Base-by-base conservation (phyloP, 2,329 filamentous ascomycete species). In the Blastomyces parvus region DNA sequence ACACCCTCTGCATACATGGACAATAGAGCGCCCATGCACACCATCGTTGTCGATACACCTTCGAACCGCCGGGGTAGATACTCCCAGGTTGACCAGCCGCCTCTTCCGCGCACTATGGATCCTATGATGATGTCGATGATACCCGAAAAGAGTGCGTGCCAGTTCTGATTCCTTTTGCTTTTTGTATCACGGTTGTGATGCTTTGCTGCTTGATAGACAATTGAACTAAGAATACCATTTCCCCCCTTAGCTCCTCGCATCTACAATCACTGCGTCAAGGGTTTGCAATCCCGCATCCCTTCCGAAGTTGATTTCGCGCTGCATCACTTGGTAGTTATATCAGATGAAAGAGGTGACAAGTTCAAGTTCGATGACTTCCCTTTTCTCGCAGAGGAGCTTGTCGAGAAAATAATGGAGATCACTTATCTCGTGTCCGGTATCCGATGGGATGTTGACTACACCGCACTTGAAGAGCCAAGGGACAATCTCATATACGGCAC, bases 301-400 rank as follows among this genome's bases (percentile, higher is more conserved):
- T 83, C 87, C 14, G 93, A 99, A 73, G 89, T 97, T 70, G 87
- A 90, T n/a, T 97, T 95, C 76, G 93, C 91, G 0, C 80, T 97
- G 13, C 91, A 96, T 70, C 93, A 97, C 70, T 79, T 97, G 3
- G 91, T 97, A 64, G 96, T 96, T 73, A 97, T 97, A 36, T 97
- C 92, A 0, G 94, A 88, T 71, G 92, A 97, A 74, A 85, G 92
- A 53, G 93, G 93, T 56, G 94, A 97, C 73, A 96, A 96, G 75
- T 97, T 96, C 77, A 89, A 90, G 65, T 97, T 97, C 68, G 91
- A 96, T 69, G 89, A 90, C 5, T 97, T 97, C 69, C 88, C 90
- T 1, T 88, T 90, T 11, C 82, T 99, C 36, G 90, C 91, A 0
- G 94, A 97, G 74, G 89, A 90, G 2, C 82, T 99, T 11, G 86